phyloP scores from a whole-genome alignment of 192 early-diverging fungal species.

The Coemansia asiatica region DNA sequence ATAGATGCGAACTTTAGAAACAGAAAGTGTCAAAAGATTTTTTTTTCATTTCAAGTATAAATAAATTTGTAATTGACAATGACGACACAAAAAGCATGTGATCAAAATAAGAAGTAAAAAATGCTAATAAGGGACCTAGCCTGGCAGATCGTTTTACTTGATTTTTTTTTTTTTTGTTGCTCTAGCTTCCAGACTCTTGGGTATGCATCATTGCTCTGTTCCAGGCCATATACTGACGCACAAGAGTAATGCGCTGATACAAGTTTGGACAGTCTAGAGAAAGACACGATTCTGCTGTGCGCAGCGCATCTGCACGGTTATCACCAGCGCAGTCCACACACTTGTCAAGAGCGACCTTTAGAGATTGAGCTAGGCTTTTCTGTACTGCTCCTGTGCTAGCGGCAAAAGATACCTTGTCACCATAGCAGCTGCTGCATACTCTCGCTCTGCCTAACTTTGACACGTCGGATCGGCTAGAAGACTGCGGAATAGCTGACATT shows the following conservation, averaged over 20 bases:
- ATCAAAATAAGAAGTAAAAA: too few relatives aligned
- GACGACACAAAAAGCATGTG: too few relatives aligned
- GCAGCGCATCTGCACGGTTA: constrained; percentile 28
- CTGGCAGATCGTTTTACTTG: too few relatives aligned
- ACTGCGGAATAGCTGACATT: constrained; percentile 5
- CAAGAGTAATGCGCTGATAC: constrained; percentile 23
- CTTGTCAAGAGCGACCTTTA: constrained; percentile 15
- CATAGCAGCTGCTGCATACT: constrained; percentile 21
- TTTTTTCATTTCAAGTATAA: too few relatives aligned
- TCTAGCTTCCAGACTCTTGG: neutral
- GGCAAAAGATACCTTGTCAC: constrained; percentile 13
- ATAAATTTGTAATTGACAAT: too few relatives aligned
- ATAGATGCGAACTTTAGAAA: too few relatives aligned
- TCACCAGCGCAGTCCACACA: constrained; percentile 34
- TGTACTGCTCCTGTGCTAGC: constrained; percentile 14
- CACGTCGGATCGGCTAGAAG: neutral
- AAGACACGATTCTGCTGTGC: constrained; percentile 31
- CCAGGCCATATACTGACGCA: constrained; percentile 24
- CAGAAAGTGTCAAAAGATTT: too few relatives aligned
- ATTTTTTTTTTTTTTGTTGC: neutral
- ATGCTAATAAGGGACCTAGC: too few relatives aligned
- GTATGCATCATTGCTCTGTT: neutral
- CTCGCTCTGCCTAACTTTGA: neutral
- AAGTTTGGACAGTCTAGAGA: constrained; percentile 38
- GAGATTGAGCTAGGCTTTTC: constrained; percentile 4